phyloP scores from a whole-genome alignment of 495 filamentous ascomycete species.

The Aspergillus steynii region DNA sequence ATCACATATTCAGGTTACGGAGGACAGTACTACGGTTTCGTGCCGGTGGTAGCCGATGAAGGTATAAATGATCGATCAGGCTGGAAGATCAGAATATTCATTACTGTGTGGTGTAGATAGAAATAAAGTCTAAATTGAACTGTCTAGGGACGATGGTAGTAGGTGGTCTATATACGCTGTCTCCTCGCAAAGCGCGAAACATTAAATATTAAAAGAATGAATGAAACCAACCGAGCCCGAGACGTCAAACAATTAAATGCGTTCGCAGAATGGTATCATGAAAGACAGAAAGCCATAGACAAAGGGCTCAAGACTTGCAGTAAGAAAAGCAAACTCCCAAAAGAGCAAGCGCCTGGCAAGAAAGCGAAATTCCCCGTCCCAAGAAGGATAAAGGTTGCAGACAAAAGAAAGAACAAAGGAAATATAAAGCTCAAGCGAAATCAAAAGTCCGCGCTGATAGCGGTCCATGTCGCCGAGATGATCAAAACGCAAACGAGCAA shows the following conservation, averaged over 20 bases:
- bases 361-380: slow-evolving; percentile 33
- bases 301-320: slow-evolving; percentile 21
- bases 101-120: neutral
- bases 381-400: slow-evolving; percentile 12
- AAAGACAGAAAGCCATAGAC: slow-evolving; percentile 31
- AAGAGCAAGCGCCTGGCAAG: slow-evolving; percentile 26
- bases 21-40: no score
- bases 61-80: neutral
- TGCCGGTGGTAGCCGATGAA: neutral
- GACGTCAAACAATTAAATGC: slow-evolving; percentile 10
- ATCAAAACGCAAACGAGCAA: slow-evolving; percentile 24
- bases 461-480: slow-evolving; percentile 19
- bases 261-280: slow-evolving; percentile 49
- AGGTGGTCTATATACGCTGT: slow-evolving; percentile 16
- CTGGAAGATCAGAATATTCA: no score
- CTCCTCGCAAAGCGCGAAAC: neutral
- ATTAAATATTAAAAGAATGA: slow-evolving; percentile 16
- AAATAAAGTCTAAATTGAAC: slow-evolving; percentile 12
- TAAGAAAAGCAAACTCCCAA: slow-evolving; percentile 22
- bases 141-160: slow-evolving; percentile 19
- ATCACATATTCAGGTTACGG: no score
- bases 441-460: slow-evolving; percentile 17
- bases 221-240: slow-evolving; percentile 19
- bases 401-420: slow-evolving; percentile 24
- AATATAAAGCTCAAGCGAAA: slow-evolving; percentile 31